Conservation (phyloP, 2,329 filamentous ascomycete species). For the Knufia petricola region DNA sequence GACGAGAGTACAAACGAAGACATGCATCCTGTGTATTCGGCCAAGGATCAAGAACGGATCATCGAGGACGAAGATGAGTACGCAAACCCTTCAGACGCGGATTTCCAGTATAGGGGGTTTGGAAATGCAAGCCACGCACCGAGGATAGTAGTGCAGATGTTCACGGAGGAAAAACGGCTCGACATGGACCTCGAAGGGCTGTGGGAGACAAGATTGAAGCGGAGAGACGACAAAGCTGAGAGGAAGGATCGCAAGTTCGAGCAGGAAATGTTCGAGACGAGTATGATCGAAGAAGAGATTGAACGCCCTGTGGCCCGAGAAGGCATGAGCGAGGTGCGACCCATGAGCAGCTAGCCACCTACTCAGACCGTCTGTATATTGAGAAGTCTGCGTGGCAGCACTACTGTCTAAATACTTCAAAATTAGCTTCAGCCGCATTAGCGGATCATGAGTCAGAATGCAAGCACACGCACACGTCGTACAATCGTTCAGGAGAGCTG, state of each 20-base stretch:
- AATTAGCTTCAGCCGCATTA: too few species aligned
- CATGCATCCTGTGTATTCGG: background rate
- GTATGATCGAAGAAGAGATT: constrained; percentile 7
- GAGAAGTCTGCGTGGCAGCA: too few species aligned
- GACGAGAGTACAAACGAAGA: constrained; percentile 17
- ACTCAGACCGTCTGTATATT: too few species aligned
- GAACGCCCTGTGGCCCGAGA: background rate
- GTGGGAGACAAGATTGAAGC: constrained; percentile 39
- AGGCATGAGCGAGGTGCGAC: background rate
- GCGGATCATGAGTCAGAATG: too few species aligned
- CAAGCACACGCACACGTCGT: too few species aligned
- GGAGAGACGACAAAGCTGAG: constrained; percentile 13
- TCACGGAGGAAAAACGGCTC: constrained; percentile 59
- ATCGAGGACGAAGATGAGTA: constrained; percentile 24
- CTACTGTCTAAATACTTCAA: too few species aligned
- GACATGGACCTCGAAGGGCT: constrained; percentile 58
- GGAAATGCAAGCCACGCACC: constrained; percentile 49
- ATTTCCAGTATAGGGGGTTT: constrained; percentile 59
- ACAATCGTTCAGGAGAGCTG: too few species aligned
- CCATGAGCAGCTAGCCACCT: too few species aligned
- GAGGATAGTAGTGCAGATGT: constrained; percentile 60
- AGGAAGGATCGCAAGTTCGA: constrained; percentile 10
- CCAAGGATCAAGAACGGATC: constrained; percentile 15
- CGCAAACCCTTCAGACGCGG: constrained; percentile 32
- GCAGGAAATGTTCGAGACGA: constrained; percentile 5